Evolutionary conservation across 805 yeast species (phyloP).

Genomic region (Candida quercuum): DNA sequence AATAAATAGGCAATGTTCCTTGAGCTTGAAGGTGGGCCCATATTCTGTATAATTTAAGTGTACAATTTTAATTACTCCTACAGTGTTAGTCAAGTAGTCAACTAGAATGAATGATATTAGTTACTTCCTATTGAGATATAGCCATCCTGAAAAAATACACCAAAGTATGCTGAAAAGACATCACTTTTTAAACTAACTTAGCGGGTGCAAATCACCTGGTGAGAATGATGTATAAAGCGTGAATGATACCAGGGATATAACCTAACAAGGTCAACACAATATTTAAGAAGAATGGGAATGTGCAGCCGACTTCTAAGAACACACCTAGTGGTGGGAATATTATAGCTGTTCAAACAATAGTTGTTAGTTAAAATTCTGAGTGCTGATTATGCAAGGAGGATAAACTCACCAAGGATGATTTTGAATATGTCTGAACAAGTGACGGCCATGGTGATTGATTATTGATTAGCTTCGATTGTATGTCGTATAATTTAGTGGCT

Average conservation of each 20-base stretch:
- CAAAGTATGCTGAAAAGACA: too few relatives aligned
- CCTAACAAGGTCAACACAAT: conserved; percentile 61
- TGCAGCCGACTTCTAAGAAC: conserved; percentile 47
- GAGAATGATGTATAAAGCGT: conserved; percentile 49
- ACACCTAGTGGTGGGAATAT: conserved; percentile 56
- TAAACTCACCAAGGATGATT: conserved; percentile 29
- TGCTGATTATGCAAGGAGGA: background rate
- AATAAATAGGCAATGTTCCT: too few relatives aligned
- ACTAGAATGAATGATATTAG: too few relatives aligned
- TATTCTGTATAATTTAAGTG: too few relatives aligned
- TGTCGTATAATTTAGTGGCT: too few relatives aligned
- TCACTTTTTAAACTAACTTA: background rate
- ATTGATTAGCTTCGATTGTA: too few relatives aligned
- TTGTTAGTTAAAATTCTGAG: background rate
- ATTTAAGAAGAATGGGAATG: conserved; percentile 33
- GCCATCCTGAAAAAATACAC: too few relatives aligned
- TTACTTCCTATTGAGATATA: too few relatives aligned
- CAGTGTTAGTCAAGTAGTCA: too few relatives aligned
- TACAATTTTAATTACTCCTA: too few relatives aligned
- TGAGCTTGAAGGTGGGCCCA: too few relatives aligned
- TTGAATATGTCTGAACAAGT: conserved; percentile 45
- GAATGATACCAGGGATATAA: conserved; percentile 66
- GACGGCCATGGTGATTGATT: conserved; percentile 32
- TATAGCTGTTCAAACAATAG: conserved; percentile 34
- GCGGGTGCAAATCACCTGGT: conserved; percentile 20